These are phyloP conservation scores for Endothia cerciana DNA, from an alignment of 2,329 filamentous ascomycete genomes.

Conservation along the genomic window DNA sequence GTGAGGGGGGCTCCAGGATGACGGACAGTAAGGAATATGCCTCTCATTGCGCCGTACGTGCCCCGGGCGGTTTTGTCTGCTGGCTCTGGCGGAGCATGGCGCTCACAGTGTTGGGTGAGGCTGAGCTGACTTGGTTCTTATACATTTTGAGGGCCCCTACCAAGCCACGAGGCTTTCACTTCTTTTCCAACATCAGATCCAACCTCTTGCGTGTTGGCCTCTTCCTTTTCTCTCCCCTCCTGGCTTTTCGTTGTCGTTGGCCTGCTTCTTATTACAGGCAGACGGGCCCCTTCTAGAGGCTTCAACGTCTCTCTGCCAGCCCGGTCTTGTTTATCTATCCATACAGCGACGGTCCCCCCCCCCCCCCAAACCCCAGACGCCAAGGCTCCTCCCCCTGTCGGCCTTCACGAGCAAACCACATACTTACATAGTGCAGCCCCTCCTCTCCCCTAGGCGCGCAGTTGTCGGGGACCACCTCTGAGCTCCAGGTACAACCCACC, in stretches of 20 bases:
- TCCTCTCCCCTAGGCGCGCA: constrained; percentile 12
- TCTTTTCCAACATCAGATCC: too few species aligned
- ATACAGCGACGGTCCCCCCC: constrained; percentile 6
- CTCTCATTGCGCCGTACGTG: constrained; percentile 2
- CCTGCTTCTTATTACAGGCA: too few species aligned
- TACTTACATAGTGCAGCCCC: constrained; percentile 1
- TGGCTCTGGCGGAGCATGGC: constrained; percentile 4
- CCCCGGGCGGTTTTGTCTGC: background rate
- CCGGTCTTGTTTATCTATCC: constrained; percentile 4
- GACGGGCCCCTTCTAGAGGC: too few species aligned
- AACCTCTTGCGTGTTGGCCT: too few species aligned
- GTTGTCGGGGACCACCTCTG: constrained; percentile 12
- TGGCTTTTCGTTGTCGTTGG: background rate
- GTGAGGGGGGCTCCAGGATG: background rate
- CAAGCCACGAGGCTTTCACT: background rate
- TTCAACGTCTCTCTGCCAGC: too few species aligned
- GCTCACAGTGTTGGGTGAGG: constrained; percentile 9
- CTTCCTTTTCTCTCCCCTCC: background rate
- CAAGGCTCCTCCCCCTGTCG: constrained; percentile 6
- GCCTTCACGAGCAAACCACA: constrained; percentile 1
- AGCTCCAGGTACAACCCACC: constrained; percentile 3
- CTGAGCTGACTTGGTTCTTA: constrained; percentile 12
- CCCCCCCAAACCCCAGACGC: too few species aligned
- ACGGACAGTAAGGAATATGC: constrained; percentile 10
- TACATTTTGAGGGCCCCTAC: constrained; percentile 2